Percentiles rank a stretch among this genome's conserved stretches.
These are phyloP conservation scores for Trypanosoma caninum DNA, from an alignment of 208 protist species.

Conservation along the genomic window DNA sequence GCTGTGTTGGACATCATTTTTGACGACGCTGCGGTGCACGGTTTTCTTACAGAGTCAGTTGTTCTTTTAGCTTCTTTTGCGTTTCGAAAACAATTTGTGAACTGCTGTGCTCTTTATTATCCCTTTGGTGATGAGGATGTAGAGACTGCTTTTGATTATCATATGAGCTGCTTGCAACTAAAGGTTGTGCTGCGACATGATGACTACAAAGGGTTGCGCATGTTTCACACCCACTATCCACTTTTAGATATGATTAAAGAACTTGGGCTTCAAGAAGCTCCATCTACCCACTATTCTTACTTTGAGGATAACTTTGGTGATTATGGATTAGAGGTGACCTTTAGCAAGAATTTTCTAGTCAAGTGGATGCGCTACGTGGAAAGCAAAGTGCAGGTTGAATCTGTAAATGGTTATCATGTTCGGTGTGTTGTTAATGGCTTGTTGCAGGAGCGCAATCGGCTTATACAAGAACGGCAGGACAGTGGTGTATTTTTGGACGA, in stretches of 20 bases:
- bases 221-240: constrained; percentile 68
- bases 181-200: constrained; percentile 42
- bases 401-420: constrained; percentile 61
- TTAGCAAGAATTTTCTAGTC: constrained; percentile 58
- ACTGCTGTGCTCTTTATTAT: constrained; percentile 62
- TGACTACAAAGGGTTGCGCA: constrained; percentile 46
- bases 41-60: constrained; percentile 60
- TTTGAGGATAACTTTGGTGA: constrained; percentile 31
- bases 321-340: constrained; percentile 54
- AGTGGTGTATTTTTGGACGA: constrained; percentile 61
- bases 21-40: constrained; percentile 47
- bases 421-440: constrained; percentile 28
- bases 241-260: constrained; percentile 73
- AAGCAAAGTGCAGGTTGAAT: constrained; percentile 66
- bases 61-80: constrained; percentile 73
- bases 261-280: constrained; percentile 25
- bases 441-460: constrained; percentile 45
- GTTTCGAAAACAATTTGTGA: constrained; percentile 84
- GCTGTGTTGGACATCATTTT: constrained; percentile 58
- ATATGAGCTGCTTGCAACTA: constrained; percentile 74
- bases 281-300: constrained; percentile 19
- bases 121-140: constrained; percentile 45
- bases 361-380: constrained; percentile 76
- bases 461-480: constrained; percentile 76
- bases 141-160: constrained; percentile 66